A percentile compares a stretch with the other conserved stretches of the same genome.
phyloP scores from a whole-genome alignment of 2,329 filamentous ascomycete genomes.

The Epichloe hybrida region DNA sequence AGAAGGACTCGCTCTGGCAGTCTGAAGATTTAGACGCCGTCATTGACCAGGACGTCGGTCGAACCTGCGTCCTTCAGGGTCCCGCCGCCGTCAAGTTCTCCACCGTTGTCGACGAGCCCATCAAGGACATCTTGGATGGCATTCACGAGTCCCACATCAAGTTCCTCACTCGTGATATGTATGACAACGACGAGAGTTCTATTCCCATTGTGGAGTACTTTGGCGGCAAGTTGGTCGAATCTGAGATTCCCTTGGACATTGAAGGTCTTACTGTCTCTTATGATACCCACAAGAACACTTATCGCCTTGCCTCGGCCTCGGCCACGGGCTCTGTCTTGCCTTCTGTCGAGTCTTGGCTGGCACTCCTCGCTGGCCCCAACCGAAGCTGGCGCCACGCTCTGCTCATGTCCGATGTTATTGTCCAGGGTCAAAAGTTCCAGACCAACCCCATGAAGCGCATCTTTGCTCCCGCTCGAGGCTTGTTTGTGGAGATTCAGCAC shows the following conservation, averaged over 20 bases:
- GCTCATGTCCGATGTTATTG: conserved; percentile 83
- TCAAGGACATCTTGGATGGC: conserved; percentile 85
- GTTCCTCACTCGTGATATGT: conserved; percentile 65
- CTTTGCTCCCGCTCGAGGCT: conserved; percentile 70
- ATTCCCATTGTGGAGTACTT: conserved; percentile 92
- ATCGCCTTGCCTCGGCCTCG: conserved; percentile 65
- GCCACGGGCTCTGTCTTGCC: conserved; percentile 64
- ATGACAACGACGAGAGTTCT: conserved; percentile 55
- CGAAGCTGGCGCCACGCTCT: conserved; percentile 93
- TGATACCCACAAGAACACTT: conserved; percentile 65
- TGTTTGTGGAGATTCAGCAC: conserved; percentile 76
- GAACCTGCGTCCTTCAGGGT: conserved; percentile 92
- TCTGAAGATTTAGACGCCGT: conserved; percentile 95
- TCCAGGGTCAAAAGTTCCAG: conserved; percentile 96
- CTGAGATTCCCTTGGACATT: conserved; percentile 59
- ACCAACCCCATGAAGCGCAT: conserved; percentile 91
- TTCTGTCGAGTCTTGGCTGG: conserved; percentile 69
- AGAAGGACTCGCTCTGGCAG: conserved; percentile 99
- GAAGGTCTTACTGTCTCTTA: conserved; percentile 78
- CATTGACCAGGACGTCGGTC: conserved; percentile 86
- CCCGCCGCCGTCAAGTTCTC: conserved; percentile 88
- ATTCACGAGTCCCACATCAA: conserved; percentile 84
- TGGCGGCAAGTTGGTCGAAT: conserved; percentile 69
- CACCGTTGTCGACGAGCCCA: conserved; percentile 78
- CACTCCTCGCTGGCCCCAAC: conserved; percentile 69